Conservation (phyloP, 2,329 filamentous ascomycete genomes). For the Fusarium brachygibbosum region DNA sequence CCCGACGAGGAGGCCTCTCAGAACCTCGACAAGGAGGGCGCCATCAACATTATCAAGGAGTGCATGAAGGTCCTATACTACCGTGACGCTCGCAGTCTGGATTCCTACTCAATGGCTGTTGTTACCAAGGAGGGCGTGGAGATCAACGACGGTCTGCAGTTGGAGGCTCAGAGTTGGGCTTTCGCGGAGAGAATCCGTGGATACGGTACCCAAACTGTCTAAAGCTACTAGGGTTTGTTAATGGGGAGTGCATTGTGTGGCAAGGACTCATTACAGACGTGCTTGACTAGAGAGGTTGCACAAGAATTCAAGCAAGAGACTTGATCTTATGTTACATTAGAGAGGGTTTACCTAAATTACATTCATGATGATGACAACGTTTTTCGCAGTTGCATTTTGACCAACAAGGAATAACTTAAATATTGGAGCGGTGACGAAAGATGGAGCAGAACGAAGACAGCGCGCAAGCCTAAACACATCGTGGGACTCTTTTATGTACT, state of each 20-base stretch:
- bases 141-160: conserved; percentile 84
- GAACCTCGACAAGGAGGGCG: conserved; percentile 80
- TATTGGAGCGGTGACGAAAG: background rate
- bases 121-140: conserved; percentile 92
- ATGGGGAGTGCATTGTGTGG: conserved; percentile 16
- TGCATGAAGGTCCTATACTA: conserved; percentile 99
- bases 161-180: conserved; percentile 97
- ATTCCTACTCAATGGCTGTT: conserved; percentile 91
- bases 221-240: conserved; percentile 37
- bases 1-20: conserved; percentile 85
- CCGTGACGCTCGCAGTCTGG: conserved; percentile 91
- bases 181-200: conserved; percentile 96
- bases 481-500: background rate
- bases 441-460: conserved; percentile 19
- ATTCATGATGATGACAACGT: conserved; percentile 17
- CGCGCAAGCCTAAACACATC: background rate
- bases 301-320: conserved; percentile 20
- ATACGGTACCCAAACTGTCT: conserved; percentile 87
- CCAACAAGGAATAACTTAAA: too few species aligned
- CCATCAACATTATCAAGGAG: conserved; percentile 85
- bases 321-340: conserved; percentile 11
- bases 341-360: conserved; percentile 9
- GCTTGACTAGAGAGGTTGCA: conserved; percentile 24
- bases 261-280: conserved; percentile 12
- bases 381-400: background rate